A percentile compares a stretch with the other conserved stretches of the same genome.
These are phyloP conservation scores for Cytospora mali DNA, from an alignment of 2,329 filamentous ascomycete species.

Conservation along the genomic window DNA sequence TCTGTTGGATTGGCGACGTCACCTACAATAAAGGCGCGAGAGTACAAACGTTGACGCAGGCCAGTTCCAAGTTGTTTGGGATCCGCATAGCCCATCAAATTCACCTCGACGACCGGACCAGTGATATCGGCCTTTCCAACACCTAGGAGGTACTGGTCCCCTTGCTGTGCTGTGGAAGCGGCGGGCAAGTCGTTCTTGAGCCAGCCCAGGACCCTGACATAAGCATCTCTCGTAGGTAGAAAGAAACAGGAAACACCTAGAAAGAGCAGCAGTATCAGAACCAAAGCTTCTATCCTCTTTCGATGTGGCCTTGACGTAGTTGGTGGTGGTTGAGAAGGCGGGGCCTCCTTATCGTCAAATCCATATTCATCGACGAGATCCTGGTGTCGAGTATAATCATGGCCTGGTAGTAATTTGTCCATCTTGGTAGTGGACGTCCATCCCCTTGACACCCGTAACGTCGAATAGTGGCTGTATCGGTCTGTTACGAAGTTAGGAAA, in stretches of 20 bases:
- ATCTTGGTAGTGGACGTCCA: not conserved
- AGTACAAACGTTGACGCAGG: constrained; percentile 81
- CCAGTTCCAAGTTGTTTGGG: constrained; percentile 78
- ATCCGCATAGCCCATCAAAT: constrained; percentile 87
- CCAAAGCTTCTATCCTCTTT: not conserved
- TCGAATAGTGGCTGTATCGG: not conserved
- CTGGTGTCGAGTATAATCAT: not conserved
- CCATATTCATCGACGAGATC: not conserved
- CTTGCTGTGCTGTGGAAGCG: constrained; percentile 21
- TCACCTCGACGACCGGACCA: constrained; percentile 82
- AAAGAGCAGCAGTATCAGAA: not conserved
- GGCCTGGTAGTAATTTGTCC: not conserved
- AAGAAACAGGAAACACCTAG: not conserved
- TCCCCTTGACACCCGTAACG: not conserved
- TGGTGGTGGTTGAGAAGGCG: not conserved
- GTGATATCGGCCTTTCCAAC: constrained; percentile 59
- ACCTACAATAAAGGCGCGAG: constrained; percentile 84
- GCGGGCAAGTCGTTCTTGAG: not conserved
- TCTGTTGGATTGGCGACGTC: constrained; percentile 65
- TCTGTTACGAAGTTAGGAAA: not conserved
- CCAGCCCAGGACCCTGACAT: not conserved
- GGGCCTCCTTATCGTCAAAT: not conserved
- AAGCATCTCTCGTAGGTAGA: not conserved
- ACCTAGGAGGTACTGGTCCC: constrained; percentile 52
- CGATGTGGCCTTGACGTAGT: not conserved